Base-by-base conservation (phyloP, 495 filamentous ascomycete species). In the Tetracladium marchalianum region DNA sequence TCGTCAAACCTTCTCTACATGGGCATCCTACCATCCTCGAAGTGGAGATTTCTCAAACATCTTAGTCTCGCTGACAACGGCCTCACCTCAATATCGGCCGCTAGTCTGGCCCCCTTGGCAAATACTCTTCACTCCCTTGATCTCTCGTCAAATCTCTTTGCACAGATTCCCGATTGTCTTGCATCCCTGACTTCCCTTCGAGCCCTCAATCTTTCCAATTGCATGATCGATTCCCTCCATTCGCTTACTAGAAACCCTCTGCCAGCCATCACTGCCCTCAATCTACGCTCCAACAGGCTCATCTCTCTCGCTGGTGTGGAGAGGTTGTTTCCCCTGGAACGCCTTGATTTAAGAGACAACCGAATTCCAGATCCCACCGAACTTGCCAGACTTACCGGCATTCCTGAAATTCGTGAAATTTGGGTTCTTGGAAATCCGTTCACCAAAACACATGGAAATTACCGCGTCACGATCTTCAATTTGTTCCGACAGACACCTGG, bases 161-260 rank as follows among this genome's bases (percentile, higher is more conserved):
- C 78, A 0, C 85, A 95, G 56, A 82, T 96, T 38, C 92, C 92
- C 1, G 92, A 97, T 59, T 85, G 84, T 55, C 65, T 98, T 31
- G 80, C 88, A 33, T 81, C 76, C 11, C 68, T 98, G 39, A 85
- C 85, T 31, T 80, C 84, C 16, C 73, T 98, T 17, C 77, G 87
- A 39, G 89, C 92, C 18, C 66, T 98, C 39, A 97, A 98, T 57
- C 71, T 98, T 22, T 90, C 90, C 11, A 81, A 88, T 57, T 96
- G 92, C 72, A 95, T 97, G 90, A 95, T 98, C 41, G 87, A 92
- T 44, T 93, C 88, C 31, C 68, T 98, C 46, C 88, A 93, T 54
- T 95, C 90, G 4, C 69, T 98, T 13, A 78, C 80, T 1, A 77
- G 85, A 46, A 89, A 82, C 60, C 90, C 92, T 27, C 73, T 98